phyloP scores from a whole-genome alignment of 352 stramenopile genomes.

The Phytophthora aleatoria region DNA sequence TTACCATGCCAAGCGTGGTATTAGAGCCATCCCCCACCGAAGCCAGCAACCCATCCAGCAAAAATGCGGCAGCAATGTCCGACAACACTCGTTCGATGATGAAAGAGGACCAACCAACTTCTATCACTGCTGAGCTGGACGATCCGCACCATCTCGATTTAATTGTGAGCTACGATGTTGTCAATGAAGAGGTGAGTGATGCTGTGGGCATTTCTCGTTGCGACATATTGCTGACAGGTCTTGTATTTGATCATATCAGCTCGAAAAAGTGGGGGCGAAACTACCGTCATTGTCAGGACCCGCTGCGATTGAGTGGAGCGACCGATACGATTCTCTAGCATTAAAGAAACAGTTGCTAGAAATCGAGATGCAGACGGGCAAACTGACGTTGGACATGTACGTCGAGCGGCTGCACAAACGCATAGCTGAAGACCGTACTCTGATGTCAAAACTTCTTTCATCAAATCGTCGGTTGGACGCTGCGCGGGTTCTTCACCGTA shows the following conservation, averaged over 20 bases:
- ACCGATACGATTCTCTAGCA: conserved; percentile 69
- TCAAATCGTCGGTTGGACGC: conserved; percentile 56
- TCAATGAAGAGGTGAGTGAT: conserved; percentile 74
- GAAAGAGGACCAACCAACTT: conserved; percentile 6
- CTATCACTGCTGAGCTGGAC: conserved; percentile 3
- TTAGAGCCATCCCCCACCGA: conserved; percentile 9
- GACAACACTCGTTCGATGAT: not conserved
- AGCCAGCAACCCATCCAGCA: not conserved
- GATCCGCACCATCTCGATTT: conserved; percentile 72
- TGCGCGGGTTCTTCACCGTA: conserved; percentile 68
- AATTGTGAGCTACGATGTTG: conserved; percentile 87
- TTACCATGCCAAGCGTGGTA: conserved; percentile 19
- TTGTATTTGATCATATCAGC: conserved; percentile 31
- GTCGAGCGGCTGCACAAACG: conserved; percentile 49
- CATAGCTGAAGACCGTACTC: conserved; percentile 54
- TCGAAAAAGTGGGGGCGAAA: conserved; percentile 69
- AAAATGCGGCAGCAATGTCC: not conserved
- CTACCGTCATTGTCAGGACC: conserved; percentile 43
- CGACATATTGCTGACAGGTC: conserved; percentile 3
- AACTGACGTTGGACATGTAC: conserved; percentile 78
- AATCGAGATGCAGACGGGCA: conserved; percentile 84
- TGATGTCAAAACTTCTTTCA: conserved; percentile 53
- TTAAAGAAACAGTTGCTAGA: conserved; percentile 85
- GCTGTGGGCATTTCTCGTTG: not conserved
- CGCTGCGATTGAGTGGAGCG: conserved; percentile 40